Evolutionary conservation across 805 yeast species (phyloP).

Genomic region (Spathaspora sp.): DNA sequence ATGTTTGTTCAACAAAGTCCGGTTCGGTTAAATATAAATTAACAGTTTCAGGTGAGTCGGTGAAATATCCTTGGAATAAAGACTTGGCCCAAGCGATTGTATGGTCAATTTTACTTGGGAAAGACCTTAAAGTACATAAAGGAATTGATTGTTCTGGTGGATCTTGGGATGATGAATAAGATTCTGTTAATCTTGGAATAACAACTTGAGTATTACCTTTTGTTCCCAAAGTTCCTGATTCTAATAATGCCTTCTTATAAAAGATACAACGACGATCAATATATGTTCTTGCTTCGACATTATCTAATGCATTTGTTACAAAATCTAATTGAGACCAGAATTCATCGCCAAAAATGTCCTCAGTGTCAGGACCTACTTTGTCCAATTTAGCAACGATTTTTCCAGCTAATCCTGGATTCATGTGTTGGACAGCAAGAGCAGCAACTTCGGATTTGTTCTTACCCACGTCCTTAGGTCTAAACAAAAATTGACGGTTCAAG

Average conservation of each 20-base stretch:
- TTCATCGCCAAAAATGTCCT: constrained; percentile 73
- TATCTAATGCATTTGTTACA: constrained; percentile 95
- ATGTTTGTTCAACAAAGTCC: constrained; percentile 83
- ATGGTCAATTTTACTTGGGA: constrained; percentile 97
- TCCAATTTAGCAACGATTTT: constrained; percentile 75
- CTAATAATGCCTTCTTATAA: constrained; percentile 84
- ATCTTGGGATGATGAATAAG: constrained; percentile 93
- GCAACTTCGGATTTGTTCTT: constrained; percentile 87
- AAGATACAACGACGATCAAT: constrained; percentile 97
- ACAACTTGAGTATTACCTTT: constrained; percentile 98
- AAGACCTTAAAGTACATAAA: constrained; percentile 91
- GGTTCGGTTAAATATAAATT: constrained; percentile 89
- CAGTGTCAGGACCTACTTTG: constrained; percentile 93
- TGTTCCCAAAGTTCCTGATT: constrained; percentile 96
- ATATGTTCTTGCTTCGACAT: constrained; percentile 95
- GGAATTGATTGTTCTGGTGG: constrained; percentile 99
- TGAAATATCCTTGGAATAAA: constrained; percentile 85
- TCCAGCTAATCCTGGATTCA: constrained; percentile 82
- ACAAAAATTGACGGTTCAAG: constrained; percentile 92
- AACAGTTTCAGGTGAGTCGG: constrained; percentile 90
- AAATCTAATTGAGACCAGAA: constrained; percentile 85
- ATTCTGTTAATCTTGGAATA: constrained; percentile 89
- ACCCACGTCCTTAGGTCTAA: constrained; percentile 94
- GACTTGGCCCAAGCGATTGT: constrained; percentile 99
- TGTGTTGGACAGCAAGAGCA: constrained; percentile 71